Percentiles rank a stretch among this genome's conserved stretches.
Evolutionary conservation across 169 alveolate species (phyloP).

Genomic region (Plasmodium relictum): DNA sequence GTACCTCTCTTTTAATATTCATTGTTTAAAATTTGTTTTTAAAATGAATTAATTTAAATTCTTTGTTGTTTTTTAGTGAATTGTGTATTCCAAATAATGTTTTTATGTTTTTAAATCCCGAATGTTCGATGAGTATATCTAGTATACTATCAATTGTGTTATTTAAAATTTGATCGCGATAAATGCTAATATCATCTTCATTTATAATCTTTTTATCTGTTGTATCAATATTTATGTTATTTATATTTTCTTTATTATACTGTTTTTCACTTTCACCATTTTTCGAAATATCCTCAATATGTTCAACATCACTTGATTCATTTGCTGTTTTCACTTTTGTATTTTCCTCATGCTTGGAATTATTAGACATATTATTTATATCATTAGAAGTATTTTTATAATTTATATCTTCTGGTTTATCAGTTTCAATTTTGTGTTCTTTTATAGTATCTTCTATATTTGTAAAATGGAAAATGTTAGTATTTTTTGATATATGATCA

Average conservation of each 20-base stretch:
- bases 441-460: neutral
- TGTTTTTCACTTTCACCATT: neutral
- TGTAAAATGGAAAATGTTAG: slow-evolving; percentile 50
- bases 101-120: slow-evolving; percentile 39
- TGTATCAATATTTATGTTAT: neutral
- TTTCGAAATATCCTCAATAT: neutral
- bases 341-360: neutral
- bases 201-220: neutral
- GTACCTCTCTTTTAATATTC: neutral
- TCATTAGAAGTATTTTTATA: neutral
- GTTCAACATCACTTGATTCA: neutral
- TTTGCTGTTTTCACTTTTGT: neutral
- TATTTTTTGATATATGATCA: slow-evolving; percentile 19
- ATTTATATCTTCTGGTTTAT: neutral
- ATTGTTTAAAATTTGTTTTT: slow-evolving; percentile 7
- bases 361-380: neutral
- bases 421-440: neutral
- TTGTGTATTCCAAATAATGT: slow-evolving; percentile 55
- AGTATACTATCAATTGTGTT: slow-evolving; percentile 45
- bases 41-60: slow-evolving; percentile 44
- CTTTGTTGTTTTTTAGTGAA: slow-evolving; percentile 37
- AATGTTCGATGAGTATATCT: slow-evolving; percentile 33
- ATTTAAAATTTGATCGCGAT: slow-evolving; percentile 50
- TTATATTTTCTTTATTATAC: neutral
- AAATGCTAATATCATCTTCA: slow-evolving; percentile 8